phyloP scores from a whole-genome alignment of 2,329 filamentous ascomycete species.

The Dothistroma septosporum region DNA sequence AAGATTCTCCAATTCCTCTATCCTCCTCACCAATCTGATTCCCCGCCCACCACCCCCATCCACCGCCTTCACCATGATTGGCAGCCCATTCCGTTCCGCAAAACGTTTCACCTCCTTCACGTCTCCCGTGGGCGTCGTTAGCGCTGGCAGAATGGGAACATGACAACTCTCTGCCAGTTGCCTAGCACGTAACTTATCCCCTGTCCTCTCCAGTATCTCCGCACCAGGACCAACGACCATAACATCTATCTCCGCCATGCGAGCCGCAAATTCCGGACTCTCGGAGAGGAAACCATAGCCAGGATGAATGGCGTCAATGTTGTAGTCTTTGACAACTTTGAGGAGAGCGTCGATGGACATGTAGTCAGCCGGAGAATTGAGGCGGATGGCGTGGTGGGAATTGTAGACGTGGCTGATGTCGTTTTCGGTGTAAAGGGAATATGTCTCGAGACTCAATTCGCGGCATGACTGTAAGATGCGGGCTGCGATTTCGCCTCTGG shows the following conservation, averaged over 20 bases:
- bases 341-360: conserved; percentile 50
- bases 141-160: conserved; percentile 51
- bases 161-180: conserved; percentile 48
- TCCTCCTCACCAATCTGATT: conserved; percentile 51
- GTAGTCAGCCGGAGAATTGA: conserved; percentile 52
- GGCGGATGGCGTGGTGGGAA: conserved; percentile 49
- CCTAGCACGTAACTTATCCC: conserved; percentile 55
- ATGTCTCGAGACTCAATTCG: conserved; percentile 55
- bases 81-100: conserved; percentile 53
- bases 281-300: conserved; percentile 63
- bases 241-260: conserved; percentile 47
- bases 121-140: conserved; percentile 42
- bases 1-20: conserved; percentile 44
- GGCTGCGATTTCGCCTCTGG: conserved; percentile 61
- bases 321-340: conserved; percentile 45
- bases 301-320: conserved; percentile 55
- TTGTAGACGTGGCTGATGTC: conserved; percentile 54
- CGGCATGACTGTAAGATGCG: conserved; percentile 58
- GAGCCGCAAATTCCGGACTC: conserved; percentile 47
- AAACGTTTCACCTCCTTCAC: conserved; percentile 50
- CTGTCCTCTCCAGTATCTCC: conserved; percentile 55
- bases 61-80: conserved; percentile 61
- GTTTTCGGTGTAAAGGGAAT: conserved; percentile 52
- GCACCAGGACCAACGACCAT: conserved; percentile 53
- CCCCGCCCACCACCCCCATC: conserved; percentile 60